Base-by-base conservation (phyloP, 2,329 filamentous ascomycete genomes). In the Ascochyta pisi region DNA sequence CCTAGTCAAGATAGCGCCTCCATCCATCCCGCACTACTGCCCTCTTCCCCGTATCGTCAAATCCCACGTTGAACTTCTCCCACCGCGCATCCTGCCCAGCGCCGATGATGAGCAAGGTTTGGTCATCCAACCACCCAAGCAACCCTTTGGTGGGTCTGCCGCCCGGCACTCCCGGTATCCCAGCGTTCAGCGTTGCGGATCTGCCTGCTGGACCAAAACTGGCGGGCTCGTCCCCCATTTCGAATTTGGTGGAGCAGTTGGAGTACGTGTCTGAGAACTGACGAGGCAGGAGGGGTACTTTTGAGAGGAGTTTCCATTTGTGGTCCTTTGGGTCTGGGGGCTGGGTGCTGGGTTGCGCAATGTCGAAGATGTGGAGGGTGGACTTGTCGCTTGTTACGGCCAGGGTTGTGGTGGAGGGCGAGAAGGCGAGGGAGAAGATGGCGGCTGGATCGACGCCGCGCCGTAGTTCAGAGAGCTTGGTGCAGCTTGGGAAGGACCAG, bases 351-450 rank as follows among this genome's bases (percentile, higher is more conserved):
- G 10, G 60, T 56, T 3, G 53, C 44, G 59, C 89, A 1, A 97
- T 48, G 69, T 98, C 92, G 71, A 97, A 99, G 34, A 99, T 84
- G 76, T 99, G 95, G 10, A 99, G 82, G 0, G 93, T 99, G 6
- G 91, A 93, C 77, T 98, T 99, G 81, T 99, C 95, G 1, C 93
- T 97, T 1, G 94, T 98, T 59, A 92, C 94, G 24, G 95, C 95
- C 10, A 98, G 83, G 70, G 92, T 84, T 39, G 83, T 85, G 47
- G 89, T 90, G 0, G 88, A 88, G 0, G 93, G 93, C 19, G 91
- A 96, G 74, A 99, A 95, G 10, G 89, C 89, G 10, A 99, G 82
- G 2, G 91, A 94, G 77, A 91, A 96, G 63, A 98, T 90, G 50
- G 87, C 87, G 15, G 95, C 93, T 33, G 87, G 89, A 69, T 99